Conservation (phyloP, 352 stramenopile genomes). For the Globisporangium splendens region DNA sequence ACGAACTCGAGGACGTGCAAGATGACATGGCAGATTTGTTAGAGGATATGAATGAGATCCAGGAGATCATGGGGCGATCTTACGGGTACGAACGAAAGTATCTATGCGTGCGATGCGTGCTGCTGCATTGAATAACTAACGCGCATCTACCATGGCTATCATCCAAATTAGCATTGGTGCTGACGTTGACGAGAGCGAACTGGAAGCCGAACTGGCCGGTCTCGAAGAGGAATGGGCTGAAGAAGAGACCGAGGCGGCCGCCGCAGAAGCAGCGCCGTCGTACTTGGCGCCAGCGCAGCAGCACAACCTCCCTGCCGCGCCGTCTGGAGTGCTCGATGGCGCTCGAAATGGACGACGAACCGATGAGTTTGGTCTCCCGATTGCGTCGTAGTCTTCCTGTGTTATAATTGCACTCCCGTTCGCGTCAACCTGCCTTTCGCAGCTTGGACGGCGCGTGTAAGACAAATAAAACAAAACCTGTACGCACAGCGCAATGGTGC, state of each 20-base stretch:
- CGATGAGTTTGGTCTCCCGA: conserved; percentile 76
- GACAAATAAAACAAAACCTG: neutral
- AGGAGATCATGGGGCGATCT: conserved; percentile 94
- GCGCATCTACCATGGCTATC: too few species aligned
- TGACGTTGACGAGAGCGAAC: conserved; percentile 93
- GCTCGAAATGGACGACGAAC: conserved; percentile 25
- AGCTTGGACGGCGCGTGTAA: too few species aligned
- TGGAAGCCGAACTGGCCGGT: conserved; percentile 93
- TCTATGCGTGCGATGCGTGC: neutral
- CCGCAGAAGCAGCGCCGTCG: conserved; percentile 50
- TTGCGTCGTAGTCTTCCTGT: conserved; percentile 16
- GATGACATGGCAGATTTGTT: conserved; percentile 97
- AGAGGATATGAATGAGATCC: conserved; percentile 98
- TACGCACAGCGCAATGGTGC: conserved; percentile 1
- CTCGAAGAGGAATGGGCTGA: conserved; percentile 92
- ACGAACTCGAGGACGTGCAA: conserved; percentile 95
- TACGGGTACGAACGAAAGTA: conserved; percentile 71
- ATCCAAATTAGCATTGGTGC: conserved; percentile 74
- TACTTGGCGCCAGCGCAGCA: conserved; percentile 55
- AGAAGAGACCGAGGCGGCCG: conserved; percentile 50
- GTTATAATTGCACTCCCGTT: neutral
- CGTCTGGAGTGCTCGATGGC: conserved; percentile 38
- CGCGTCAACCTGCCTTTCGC: neutral
- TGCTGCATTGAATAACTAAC: too few species aligned
- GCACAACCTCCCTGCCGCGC: conserved; percentile 57